Evolutionary conservation across 495 filamentous ascomycete genomes (phyloP).

Genomic region (Tuber indicum): DNA sequence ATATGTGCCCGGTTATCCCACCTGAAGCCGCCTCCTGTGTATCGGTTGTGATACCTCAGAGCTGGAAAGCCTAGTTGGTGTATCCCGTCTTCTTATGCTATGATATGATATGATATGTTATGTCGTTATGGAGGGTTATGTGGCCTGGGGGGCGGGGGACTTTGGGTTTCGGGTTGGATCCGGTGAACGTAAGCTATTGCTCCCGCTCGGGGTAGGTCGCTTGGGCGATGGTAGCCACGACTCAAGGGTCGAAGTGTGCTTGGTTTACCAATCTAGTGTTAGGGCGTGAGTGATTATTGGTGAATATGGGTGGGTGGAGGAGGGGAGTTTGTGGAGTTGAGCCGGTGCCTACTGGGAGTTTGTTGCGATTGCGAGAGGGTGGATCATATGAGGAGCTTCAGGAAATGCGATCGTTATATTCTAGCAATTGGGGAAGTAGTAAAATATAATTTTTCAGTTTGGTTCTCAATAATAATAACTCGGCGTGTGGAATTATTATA

Average conservation of each 20-base stretch:
- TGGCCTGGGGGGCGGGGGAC: too few species aligned
- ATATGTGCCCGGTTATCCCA: too few species aligned
- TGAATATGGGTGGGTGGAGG: not conserved
- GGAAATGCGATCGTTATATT: not conserved
- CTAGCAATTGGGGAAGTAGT: not conserved
- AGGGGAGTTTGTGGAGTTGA: not conserved
- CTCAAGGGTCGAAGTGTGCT: not conserved
- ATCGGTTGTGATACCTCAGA: too few species aligned
- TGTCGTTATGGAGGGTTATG: too few species aligned
- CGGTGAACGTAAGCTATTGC: not conserved
- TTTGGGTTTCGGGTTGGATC: not conserved
- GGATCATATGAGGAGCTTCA: not conserved
- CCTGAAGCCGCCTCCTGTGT: too few species aligned
- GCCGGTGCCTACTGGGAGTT: not conserved
- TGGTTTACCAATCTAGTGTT: not conserved
- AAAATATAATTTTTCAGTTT: not conserved
- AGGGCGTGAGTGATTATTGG: not conserved
- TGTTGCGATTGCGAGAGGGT: not conserved
- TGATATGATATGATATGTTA: not conserved
- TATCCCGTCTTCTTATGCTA: not conserved
- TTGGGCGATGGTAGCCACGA: not conserved
- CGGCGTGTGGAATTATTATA: not conserved
- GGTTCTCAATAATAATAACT: not conserved
- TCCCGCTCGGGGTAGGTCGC: not conserved
- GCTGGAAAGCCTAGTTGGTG: not conserved